phyloP scores from a whole-genome alignment of 208 protist species.

The Trypanosoma avium region DNA sequence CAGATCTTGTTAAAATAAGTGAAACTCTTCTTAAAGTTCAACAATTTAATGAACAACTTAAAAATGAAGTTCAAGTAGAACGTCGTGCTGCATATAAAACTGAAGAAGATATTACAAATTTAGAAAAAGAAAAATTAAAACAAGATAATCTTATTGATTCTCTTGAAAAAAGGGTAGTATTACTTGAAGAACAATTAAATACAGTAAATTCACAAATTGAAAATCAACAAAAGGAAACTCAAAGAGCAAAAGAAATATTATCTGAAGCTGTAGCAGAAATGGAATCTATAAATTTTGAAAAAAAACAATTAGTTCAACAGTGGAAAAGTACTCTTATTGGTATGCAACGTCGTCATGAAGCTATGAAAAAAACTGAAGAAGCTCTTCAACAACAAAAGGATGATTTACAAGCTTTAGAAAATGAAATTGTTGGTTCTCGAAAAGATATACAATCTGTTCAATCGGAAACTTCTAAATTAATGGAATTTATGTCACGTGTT shows the following conservation, averaged over 20 bases:
- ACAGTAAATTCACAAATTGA: slow-evolving; percentile 85
- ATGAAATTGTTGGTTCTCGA: slow-evolving; percentile 91
- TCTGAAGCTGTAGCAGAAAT: slow-evolving; percentile 93
- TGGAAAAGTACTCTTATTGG: slow-evolving; percentile 93
- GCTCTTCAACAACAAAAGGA: slow-evolving; percentile 91
- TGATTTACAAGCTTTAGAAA: slow-evolving; percentile 86
- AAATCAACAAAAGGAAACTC: slow-evolving; percentile 90
- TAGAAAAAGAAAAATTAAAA: slow-evolving; percentile 91
- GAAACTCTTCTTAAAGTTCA: slow-evolving; percentile 91
- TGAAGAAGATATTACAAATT: slow-evolving; percentile 93
- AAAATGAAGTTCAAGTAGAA: slow-evolving; percentile 93
- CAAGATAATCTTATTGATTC: slow-evolving; percentile 92
- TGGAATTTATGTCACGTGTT: slow-evolving; percentile 88
- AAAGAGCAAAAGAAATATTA: slow-evolving; percentile 84
- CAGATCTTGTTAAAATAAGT: slow-evolving; percentile 90
- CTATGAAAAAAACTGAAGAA: slow-evolving; percentile 91
- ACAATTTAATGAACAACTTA: slow-evolving; percentile 94
- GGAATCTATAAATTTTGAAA: slow-evolving; percentile 94
- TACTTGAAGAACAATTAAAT: slow-evolving; percentile 82
- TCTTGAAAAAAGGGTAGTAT: slow-evolving; percentile 83
- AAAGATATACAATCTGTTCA: slow-evolving; percentile 81
- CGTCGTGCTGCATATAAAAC: slow-evolving; percentile 95
- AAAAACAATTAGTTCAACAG: slow-evolving; percentile 94
- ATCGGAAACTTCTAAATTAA: slow-evolving; percentile 90
- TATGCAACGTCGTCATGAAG: slow-evolving; percentile 94